Base-by-base conservation (phyloP, 768 basidiomycete genomes). In the Suillus subalutaceus region DNA sequence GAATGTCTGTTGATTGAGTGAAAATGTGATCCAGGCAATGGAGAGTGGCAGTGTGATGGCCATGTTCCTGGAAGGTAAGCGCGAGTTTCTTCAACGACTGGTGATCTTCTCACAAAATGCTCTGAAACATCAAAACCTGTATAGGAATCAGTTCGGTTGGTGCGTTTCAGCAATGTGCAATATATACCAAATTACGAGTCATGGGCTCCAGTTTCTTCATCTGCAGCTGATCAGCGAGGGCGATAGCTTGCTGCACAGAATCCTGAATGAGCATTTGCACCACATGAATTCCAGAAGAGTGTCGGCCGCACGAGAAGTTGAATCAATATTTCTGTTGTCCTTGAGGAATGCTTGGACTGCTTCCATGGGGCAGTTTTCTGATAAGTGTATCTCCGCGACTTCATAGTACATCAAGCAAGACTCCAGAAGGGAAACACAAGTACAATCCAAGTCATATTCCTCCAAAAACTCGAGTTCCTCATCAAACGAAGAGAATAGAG, bases 321-420 rank as follows among this genome's bases (percentile, higher is more conserved):
- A 82, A 0, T 72, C 41, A 1, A 55, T 50, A 8, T 75, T 75
- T 0, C 58, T 62, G 8, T 32, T 68, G 38, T 83, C 81, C 48
- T 75, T 71, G 4, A 87, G 67, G 52, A 88, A 74, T 3, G 84
- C 71, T n/a, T 72, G 74, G 6, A 88, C 82, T 0, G 88, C 89
- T 15, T 85, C 80, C 0, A 80, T 37, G 0, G 72, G 73, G 1
- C 83, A 80, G 13, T 85, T 86, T 68, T 87, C 83, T 0, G 74
- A 72, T 6, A 86, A 65, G 69, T 86, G 82, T 26, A 88, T 69
- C n/a, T 84, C 79, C 0, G 87, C 87, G 0, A 88, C 88, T 38
- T 89, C 85, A 1, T 69, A 63, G 57, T 74, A 79, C 66, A 79
- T 37, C 9, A 1, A 37, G 37, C 1, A 8, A 37, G 37, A 37